Base-by-base conservation (phyloP, 495 filamentous ascomycete genomes). In the Aspergillus bertholletiae region DNA sequence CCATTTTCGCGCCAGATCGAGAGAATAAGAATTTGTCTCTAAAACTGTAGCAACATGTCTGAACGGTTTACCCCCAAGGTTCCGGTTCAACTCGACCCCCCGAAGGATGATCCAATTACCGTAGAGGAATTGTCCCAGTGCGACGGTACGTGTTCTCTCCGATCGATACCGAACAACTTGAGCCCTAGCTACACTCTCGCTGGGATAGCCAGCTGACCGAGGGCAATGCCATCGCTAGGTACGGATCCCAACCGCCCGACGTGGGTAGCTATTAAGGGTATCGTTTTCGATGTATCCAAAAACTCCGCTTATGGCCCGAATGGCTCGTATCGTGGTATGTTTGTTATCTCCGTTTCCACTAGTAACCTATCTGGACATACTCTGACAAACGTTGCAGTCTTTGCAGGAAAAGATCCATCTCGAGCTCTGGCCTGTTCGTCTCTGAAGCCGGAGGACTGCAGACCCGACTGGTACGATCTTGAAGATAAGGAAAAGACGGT, bases 241-340 rank as follows among this genome's bases (percentile, higher is more conserved):
- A 72, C 74, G 71, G 84, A 87, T 52, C 71, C 83, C 2, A 84
- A 80, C 47, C 82, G 76, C 53, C 90, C 90, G 27, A 91, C 86
- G 22, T 89, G 92, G 59, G 91, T 99, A 23, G 94, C 95, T 26
- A 97, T 99, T 74, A 97, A 96, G 75, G 92, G 93, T 54, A 88
- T 83, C 55, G 87, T 99, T 40, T 99, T 96, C 64, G 93, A 99
- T 66, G 94, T 99, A 47, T 88, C 80, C 46, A 87, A 83, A 20
- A 97, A 97, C 66, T 79, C 83, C 30, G 84, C 88, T 27, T 99
- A 99, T 64, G 80, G 82, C n/a, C 81, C 86, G n/a, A 82, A 82
- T 7, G 92, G 90, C 20, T 77, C 85, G 53, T 98, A 98, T 69
- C 81, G 88, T 58, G 88, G 94, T 97, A 76, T 8, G 39, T 43